These are phyloP conservation scores for Lipomyces sp. DNA, from an alignment of 805 yeast species.

Conservation along the genomic window DNA sequence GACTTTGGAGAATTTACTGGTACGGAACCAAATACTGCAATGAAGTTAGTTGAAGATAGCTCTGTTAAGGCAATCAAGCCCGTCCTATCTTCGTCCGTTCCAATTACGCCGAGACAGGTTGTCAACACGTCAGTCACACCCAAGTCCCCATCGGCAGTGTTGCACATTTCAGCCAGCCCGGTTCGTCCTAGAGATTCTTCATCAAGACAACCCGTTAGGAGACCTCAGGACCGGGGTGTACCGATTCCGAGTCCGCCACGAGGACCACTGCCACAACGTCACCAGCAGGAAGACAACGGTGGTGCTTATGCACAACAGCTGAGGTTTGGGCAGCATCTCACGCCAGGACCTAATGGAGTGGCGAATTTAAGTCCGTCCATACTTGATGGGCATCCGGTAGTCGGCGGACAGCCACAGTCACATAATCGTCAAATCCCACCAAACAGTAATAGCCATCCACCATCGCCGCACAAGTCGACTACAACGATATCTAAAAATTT, in stretches of 20 bases:
- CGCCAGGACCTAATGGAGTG: background rate
- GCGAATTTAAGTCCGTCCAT: slow-evolving; percentile 1
- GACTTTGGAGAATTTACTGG: slow-evolving; percentile 30
- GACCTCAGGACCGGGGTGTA: background rate
- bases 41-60: background rate
- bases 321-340: slow-evolving; percentile 7
- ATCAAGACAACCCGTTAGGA: background rate
- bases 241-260: background rate
- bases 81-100: slow-evolving; percentile 1
- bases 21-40: background rate
- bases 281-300: background rate
- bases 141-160: background rate
- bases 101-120: background rate
- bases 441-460: background rate
- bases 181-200: background rate
- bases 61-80: background rate
- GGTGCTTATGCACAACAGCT: background rate
- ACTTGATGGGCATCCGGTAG: background rate
- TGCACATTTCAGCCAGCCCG: background rate
- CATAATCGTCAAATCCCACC: background rate
- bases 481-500: background rate
- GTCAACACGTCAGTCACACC: background rate
- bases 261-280: background rate
- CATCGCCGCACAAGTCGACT: background rate
- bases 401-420: background rate